phyloP scores from a whole-genome alignment of 192 early-diverging fungal genomes.

The Lobulomyces angularis region DNA sequence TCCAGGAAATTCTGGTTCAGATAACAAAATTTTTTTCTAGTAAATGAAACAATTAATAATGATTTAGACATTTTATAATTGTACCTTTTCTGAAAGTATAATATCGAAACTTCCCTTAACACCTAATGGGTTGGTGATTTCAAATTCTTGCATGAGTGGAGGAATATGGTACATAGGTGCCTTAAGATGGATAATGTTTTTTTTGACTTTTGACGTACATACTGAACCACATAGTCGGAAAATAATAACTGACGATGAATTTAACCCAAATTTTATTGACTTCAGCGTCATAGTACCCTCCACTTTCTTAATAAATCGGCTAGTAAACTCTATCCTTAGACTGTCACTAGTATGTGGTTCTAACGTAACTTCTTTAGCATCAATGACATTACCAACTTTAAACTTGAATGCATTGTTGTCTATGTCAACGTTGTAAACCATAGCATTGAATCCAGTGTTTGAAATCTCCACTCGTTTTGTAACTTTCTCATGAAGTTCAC shows the following conservation, averaged over 20 bases:
- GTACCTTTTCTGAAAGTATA: too few species aligned
- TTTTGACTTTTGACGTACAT: slow-evolving; percentile 12
- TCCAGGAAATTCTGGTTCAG: too few species aligned
- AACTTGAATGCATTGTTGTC: slow-evolving; percentile 15
- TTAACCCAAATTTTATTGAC: slow-evolving; percentile 28
- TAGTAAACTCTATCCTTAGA: slow-evolving; percentile 21
- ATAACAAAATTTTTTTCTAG: too few species aligned
- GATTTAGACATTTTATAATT: too few species aligned
- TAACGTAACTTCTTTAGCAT: slow-evolving; percentile 5
- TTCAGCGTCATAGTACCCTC: slow-evolving; percentile 17
- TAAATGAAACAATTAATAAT: too few species aligned
- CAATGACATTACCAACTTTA: background rate
- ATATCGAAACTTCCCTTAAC: slow-evolving; percentile 19
- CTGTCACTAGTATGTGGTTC: slow-evolving; percentile 7
- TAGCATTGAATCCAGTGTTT: slow-evolving; percentile 14
- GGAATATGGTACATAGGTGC: slow-evolving; percentile 28
- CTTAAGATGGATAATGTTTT: slow-evolving; percentile 13
- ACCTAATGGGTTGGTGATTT: slow-evolving; percentile 27
- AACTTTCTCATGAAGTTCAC: slow-evolving; percentile 24
- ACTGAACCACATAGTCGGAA: slow-evolving; percentile 21
- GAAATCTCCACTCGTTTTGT: slow-evolving; percentile 24
- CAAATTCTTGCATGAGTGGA: slow-evolving; percentile 14
- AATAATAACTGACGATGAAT: slow-evolving; percentile 23
- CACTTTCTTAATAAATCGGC: slow-evolving; percentile 19
- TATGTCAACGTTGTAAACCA: slow-evolving; percentile 22